Evolutionary conservation across 73 alveolate genomes (phyloP).

Genomic region (Paramecium primaurelia): DNA sequence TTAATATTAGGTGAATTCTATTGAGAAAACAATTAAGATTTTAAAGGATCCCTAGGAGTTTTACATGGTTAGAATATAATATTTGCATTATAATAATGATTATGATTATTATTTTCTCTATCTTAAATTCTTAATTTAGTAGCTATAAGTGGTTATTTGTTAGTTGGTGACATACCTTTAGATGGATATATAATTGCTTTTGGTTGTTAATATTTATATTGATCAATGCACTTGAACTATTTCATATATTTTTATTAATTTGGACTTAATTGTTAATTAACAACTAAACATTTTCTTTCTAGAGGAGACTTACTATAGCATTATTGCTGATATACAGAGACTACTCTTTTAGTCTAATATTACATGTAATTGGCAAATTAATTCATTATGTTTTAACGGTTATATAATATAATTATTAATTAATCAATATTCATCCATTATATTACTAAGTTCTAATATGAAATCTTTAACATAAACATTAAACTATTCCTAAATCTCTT

Average conservation of each 20-base stretch:
- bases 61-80: neutral
- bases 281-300: neutral
- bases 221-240: neutral
- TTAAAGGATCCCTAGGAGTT: neutral
- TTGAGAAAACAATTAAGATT: neutral
- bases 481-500: neutral
- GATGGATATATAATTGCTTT: neutral
- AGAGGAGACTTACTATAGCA: neutral
- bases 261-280: neutral
- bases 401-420: neutral
- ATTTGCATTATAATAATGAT: neutral
- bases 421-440: constrained; percentile 15
- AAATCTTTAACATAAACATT: neutral
- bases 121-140: neutral
- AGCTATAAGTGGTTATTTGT: neutral
- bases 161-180: neutral
- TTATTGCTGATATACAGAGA: neutral
- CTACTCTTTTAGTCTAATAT: neutral
- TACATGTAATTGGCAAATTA: constrained; percentile 23
- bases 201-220: neutral
- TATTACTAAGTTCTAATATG: neutral
- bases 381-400: constrained; percentile 15
- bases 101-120: neutral
- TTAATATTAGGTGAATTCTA: neutral
- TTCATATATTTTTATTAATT: neutral